Base-by-base conservation (phyloP, 352 stramenopile genomes). In the Phytophthora sp. region DNA sequence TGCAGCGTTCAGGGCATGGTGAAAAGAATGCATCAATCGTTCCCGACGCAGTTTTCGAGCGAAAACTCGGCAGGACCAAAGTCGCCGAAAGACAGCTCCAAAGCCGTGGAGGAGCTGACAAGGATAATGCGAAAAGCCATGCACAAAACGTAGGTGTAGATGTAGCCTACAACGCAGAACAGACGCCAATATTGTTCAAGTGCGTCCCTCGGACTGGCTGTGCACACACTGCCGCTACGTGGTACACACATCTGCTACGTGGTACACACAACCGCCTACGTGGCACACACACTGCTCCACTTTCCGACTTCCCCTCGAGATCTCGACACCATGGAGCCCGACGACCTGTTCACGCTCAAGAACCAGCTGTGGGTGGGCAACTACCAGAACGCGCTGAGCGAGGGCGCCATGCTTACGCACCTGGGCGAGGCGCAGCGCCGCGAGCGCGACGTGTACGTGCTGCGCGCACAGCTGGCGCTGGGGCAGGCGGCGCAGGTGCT, bases 341-440 rank as follows among this genome's bases (percentile, higher is more conserved):
- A 99, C 72, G 97, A 99, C 62, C 85, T 99, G 38, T 99, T 98
- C 81, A 99, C 96, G 69, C 82, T 99, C 21, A 95, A 98, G 74
- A 98, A 98, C 80, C 95, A 98, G 73, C 97, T 98, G 62, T 99
- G 94, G 93, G 82, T 99, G 38, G 97, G 96, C 50, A 98, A 98
- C 82, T 99, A 98, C 80, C 80, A 95, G 67, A 94, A 98, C 46
- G 88, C 87, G 20, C 79, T 98, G 30, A 96, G 96, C 55, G 96
- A 98, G 66, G 91, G 77, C 27, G 86, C 77, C 51, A 87, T 92
- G 61, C 85, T 98, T 18, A 88, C 79, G 60, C 86, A 97, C 64
- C 48, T 98, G 68, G 74, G 75, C 30, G 82, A 95, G 13, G 54
- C 87, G 24, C 76, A 98, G 46, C 94, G 95, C 62, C 73, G 86